Conservation (phyloP, 768 basidiomycete species). For the Artomyces pyxidatus region DNA sequence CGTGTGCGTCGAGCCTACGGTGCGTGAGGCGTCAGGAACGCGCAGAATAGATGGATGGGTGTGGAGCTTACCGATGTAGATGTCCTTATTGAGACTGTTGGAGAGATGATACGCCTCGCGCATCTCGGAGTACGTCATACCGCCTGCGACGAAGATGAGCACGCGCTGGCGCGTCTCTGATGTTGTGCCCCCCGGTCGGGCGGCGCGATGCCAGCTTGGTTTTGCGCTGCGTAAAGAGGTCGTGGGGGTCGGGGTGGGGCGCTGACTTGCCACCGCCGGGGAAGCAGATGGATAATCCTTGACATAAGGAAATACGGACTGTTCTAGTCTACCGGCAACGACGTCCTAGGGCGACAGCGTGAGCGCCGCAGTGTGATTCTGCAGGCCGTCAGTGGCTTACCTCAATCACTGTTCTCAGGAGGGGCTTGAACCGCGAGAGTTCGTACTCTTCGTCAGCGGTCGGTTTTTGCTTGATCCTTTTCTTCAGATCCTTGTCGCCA, state of each 20-base stretch:
- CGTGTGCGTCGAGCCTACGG: constrained; percentile 80
- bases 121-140: constrained; percentile 94
- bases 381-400: constrained; percentile 30
- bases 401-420: constrained; percentile 74
- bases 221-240: constrained; percentile 84
- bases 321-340: constrained; percentile 66
- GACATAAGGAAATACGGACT: constrained; percentile 80
- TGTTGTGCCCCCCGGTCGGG: constrained; percentile 36
- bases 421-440: constrained; percentile 87
- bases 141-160: constrained; percentile 88
- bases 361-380: no score
- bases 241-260: constrained; percentile 29
- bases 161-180: constrained; percentile 60
- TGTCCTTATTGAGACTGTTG: constrained; percentile 68
- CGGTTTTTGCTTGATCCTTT: constrained; percentile 71
- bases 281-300: constrained; percentile 63
- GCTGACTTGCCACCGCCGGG: constrained; percentile 41
- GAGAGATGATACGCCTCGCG: constrained; percentile 81
- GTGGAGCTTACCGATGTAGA: constrained; percentile 68
- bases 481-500: constrained; percentile 70
- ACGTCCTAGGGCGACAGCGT: constrained; percentile 65
- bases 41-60: not conserved
- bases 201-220: constrained; percentile 83
- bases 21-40: not conserved
- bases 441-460: constrained; percentile 90